phyloP scores from a whole-genome alignment of 2,329 filamentous ascomycete genomes.

The Colletotrichum filicis region DNA sequence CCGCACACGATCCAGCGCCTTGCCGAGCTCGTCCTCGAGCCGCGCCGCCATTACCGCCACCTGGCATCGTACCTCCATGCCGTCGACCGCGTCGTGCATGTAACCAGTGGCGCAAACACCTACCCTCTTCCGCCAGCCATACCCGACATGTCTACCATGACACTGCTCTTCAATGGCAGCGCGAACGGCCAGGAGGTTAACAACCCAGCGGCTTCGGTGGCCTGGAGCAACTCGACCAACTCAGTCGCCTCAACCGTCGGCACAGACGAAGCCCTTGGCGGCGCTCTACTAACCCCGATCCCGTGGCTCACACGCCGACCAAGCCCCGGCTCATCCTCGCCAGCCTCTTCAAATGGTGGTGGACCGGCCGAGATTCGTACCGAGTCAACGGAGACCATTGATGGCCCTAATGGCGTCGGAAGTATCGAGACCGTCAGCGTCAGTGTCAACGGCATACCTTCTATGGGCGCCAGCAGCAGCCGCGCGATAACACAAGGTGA shows the following conservation, averaged over 20 bases:
- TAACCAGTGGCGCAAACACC: conserved; percentile 82
- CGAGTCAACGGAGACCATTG: conserved; percentile 82
- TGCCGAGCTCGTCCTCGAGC: conserved; percentile 83
- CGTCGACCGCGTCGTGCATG: conserved; percentile 88
- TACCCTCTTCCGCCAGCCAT: conserved; percentile 84
- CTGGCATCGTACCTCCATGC: conserved; percentile 90
- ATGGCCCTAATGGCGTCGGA: conserved; percentile 82
- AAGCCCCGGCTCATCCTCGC: conserved; percentile 37
- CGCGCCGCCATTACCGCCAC: conserved; percentile 82
- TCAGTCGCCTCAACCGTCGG: conserved; percentile 65
- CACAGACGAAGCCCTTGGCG: conserved; percentile 89
- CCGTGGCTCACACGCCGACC: conserved; percentile 76
- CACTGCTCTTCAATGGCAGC: conserved; percentile 69
- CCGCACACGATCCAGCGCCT: conserved; percentile 95
- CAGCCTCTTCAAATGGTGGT: conserved; percentile 23
- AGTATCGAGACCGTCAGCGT: conserved; percentile 85
- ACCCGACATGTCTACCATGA: conserved; percentile 66
- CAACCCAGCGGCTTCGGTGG: conserved; percentile 50
- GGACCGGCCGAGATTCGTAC: conserved; percentile 67
- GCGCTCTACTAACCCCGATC: conserved; percentile 92
- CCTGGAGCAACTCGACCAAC: conserved; percentile 60
- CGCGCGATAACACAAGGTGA: conserved; percentile 84
- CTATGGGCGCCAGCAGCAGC: conserved; percentile 52
- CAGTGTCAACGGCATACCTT: conserved; percentile 75
- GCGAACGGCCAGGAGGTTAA: conserved; percentile 51